Evolutionary conservation across 306 rosid species (phyloP).

Genomic region (barrel medic (Medicago truncatula)): DNA sequence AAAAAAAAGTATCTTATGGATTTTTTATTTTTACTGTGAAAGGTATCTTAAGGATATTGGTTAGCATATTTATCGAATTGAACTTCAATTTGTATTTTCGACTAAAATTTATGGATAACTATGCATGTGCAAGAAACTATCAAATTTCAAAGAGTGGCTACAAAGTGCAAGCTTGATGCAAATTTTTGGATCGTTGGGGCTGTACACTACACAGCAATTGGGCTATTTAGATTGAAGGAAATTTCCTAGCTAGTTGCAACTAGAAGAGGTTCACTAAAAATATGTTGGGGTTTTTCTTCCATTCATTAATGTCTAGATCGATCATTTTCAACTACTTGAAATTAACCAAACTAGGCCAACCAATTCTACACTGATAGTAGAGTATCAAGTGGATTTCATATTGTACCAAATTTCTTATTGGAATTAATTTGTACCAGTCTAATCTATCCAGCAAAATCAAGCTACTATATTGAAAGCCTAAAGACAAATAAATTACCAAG

Average conservation of each 20-base stretch:
- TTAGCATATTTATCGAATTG: too few species aligned
- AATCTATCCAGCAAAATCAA: not conserved
- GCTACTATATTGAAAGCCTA: not conserved
- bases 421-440: not conserved
- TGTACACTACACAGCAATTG: not conserved
- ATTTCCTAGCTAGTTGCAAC: not conserved
- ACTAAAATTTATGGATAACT: too few species aligned
- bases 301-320: not conserved
- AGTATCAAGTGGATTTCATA: conserved; percentile 6
- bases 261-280: not conserved
- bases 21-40: too few species aligned
- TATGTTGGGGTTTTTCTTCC: not conserved
- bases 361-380: not conserved
- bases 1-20: too few species aligned
- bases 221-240: conserved; percentile 2
- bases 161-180: too few species aligned
- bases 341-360: conserved; percentile 5
- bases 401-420: not conserved
- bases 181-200: not conserved
- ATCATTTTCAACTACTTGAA: not conserved
- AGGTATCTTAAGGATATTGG: too few species aligned
- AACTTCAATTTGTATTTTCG: too few species aligned
- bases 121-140: too few species aligned
- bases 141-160: too few species aligned
- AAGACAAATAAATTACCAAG: not conserved